phyloP scores from a whole-genome alignment of 2,329 filamentous ascomycete genomes.

The Xylariaceae sp. region DNA sequence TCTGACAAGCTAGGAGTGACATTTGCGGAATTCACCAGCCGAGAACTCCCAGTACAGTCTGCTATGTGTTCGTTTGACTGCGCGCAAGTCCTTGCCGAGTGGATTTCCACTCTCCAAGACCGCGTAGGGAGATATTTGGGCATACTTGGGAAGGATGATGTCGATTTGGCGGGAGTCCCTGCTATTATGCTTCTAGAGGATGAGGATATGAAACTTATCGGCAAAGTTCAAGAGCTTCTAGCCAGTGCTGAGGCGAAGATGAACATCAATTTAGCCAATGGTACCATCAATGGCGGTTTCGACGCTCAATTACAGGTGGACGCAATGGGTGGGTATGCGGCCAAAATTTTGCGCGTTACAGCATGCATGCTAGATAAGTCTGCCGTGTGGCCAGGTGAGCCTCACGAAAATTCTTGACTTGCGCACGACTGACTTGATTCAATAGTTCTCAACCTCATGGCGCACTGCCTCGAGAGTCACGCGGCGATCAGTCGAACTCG shows the following conservation, averaged over 20 bases:
- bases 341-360: constrained; percentile 83
- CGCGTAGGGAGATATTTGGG: constrained; percentile 90
- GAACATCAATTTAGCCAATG: constrained; percentile 58
- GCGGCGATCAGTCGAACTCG: constrained; percentile 58
- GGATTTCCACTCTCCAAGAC: constrained; percentile 91
- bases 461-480: constrained; percentile 61
- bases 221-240: constrained; percentile 82
- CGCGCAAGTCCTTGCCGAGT: constrained; percentile 91
- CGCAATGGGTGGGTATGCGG: constrained; percentile 77
- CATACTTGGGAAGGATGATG: constrained; percentile 80
- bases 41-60: constrained; percentile 87
- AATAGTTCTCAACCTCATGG: constrained; percentile 60
- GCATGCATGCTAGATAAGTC: constrained; percentile 88
- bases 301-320: constrained; percentile 63
- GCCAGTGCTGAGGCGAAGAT: constrained; percentile 81
- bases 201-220: constrained; percentile 85
- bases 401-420: neutral
- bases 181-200: constrained; percentile 90
- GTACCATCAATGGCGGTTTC: constrained; percentile 56
- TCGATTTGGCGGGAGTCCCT: constrained; percentile 81
- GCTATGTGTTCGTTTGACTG: constrained; percentile 95
- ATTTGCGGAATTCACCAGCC: constrained; percentile 81
- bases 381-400: constrained; percentile 89
- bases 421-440: constrained; percentile 19
- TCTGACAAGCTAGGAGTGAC: constrained; percentile 85